These are phyloP conservation scores for Eryngium alpinum DNA, from an alignment of 140 eudicot genomes.

Conservation along the genomic window DNA sequence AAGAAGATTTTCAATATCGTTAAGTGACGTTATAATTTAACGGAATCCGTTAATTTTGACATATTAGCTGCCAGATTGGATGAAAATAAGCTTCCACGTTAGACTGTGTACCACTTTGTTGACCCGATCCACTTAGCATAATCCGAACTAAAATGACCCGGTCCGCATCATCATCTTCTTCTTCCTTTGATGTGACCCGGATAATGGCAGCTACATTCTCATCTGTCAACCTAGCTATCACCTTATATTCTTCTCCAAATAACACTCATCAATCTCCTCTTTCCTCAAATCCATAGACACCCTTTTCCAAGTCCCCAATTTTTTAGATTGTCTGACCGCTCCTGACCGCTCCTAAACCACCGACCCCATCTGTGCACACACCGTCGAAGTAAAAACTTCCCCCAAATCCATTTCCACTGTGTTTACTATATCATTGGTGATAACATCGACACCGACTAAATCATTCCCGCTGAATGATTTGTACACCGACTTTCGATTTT, in stretches of 20 bases:
- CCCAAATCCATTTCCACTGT: conserved; percentile 57
- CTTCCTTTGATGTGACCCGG: background rate
- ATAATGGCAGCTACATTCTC: conserved; percentile 12
- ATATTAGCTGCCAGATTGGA: too few relatives aligned
- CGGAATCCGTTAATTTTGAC: too few relatives aligned
- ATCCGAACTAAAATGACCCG: too few relatives aligned
- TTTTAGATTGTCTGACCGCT: conserved; percentile 21
- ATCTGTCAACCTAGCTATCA: conserved; percentile 7
- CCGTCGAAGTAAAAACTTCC: conserved; percentile 28
- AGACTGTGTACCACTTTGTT: too few relatives aligned
- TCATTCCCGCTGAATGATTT: conserved; percentile 96
- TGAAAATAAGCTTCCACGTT: too few relatives aligned
- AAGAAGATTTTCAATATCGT: too few relatives aligned
- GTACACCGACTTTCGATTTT: too few relatives aligned
- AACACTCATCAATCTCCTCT: conserved; percentile 13
- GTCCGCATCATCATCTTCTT: too few relatives aligned
- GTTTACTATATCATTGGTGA: conserved; percentile 84
- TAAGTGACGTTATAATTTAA: too few relatives aligned
- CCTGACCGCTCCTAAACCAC: conserved; percentile 1
- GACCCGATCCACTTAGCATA: too few relatives aligned
- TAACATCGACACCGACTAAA: conserved; percentile 95
- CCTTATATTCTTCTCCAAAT: background rate
- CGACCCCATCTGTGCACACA: conserved; percentile 9
- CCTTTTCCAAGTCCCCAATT: conserved; percentile 19
- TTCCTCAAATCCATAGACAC: conserved; percentile 12